Base-by-base conservation (phyloP, 768 basidiomycete genomes). In the Suillus luteus region DNA sequence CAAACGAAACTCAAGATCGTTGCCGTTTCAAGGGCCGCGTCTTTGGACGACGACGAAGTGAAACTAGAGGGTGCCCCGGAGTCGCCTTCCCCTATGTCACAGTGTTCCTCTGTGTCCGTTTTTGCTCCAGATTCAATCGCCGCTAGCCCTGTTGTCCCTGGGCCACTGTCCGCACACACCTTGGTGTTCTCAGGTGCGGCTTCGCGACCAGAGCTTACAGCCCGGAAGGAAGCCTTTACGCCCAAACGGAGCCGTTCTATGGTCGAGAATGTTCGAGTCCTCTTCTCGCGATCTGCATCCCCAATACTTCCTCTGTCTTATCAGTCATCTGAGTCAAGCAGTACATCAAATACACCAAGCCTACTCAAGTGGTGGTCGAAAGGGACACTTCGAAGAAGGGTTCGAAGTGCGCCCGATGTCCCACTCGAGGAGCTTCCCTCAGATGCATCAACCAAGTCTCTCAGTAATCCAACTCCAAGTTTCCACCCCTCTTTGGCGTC, bases 221-320 rank as follows among this genome's bases (percentile, higher is more conserved):
- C 63, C 33, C 67, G 57, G 55, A 71, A 59, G 49, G 68, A 67
- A n/a, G 67, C 67, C 54, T 74, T 62, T 57, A 68, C 66, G 31
- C 82, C 81, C 12, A 81, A 81, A 65, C 78, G 82, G 48, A 75
- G 80, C 58, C 78, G 82, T 33, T 87, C 85, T 15, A 80, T 91
- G 74, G 83, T 86, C 55, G 85, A 82, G 66, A 88, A 86, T 67
- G 84, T 90, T 62, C 83, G 81, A 67, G 85, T 80, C 22, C 78
- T 91, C 60, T 89, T 91, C 68, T 77, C 84, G 59, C 83, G 82
- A 1, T 74, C 84, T 5, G 63, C 70, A 15, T 81, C 84, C 17
- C 78, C 84, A 6, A 69, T 75, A 52, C 66, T 74, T 40, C 67
- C 74, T 6, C 64, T 78, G 65, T 70, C 67, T 55, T 71, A 70